Conservation (phyloP, 257 asterid species). For the Salvia hispanica region DNA sequence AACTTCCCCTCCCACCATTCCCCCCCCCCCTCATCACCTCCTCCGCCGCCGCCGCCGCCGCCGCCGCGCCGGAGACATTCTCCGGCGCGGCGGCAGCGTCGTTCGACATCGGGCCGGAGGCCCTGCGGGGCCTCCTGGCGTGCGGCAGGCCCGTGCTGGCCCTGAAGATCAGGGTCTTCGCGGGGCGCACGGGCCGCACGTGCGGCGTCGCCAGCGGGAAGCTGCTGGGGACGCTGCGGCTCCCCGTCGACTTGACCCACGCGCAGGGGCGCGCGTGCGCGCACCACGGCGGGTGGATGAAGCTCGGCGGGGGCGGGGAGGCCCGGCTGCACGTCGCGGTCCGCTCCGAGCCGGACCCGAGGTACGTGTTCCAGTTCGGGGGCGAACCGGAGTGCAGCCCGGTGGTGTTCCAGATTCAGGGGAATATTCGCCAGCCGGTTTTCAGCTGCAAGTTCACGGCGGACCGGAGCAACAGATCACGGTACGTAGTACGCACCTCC, state of each 20-base stretch:
- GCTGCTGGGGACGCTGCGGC: conserved; percentile 52
- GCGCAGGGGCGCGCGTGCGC: conserved; percentile 51
- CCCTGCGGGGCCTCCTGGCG: conserved; percentile 56
- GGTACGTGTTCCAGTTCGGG: conserved; percentile 86
- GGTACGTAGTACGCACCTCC: conserved; percentile 51
- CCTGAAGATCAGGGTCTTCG: conserved; percentile 60
- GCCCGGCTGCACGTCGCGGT: conserved; percentile 61
- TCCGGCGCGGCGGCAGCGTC: conserved; percentile 41
- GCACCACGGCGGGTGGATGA: conserved; percentile 76
- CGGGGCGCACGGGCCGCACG: conserved; percentile 70
- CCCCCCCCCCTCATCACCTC: conserved; percentile 53
- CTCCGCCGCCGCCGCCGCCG: conserved; percentile 34
- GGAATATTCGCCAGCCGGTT: conserved; percentile 83
- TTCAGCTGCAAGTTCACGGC: conserved; percentile 91
- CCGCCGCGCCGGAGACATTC: conserved; percentile 46
- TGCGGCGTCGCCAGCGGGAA: conserved; percentile 72
- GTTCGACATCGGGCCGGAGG: conserved; percentile 73
- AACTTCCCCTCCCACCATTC: conserved; percentile 77
- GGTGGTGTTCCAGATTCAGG: conserved; percentile 82
- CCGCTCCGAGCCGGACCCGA: conserved; percentile 84
- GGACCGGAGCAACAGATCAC: conserved; percentile 68
- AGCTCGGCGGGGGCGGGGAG: conserved; percentile 44
- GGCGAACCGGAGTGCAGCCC: conserved; percentile 96
- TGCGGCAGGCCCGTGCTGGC: conserved; percentile 39
- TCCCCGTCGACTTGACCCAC: conserved; percentile 41